phyloP scores from a whole-genome alignment of 1,284 basidiomycete species.

The Inonotus hispidus region DNA sequence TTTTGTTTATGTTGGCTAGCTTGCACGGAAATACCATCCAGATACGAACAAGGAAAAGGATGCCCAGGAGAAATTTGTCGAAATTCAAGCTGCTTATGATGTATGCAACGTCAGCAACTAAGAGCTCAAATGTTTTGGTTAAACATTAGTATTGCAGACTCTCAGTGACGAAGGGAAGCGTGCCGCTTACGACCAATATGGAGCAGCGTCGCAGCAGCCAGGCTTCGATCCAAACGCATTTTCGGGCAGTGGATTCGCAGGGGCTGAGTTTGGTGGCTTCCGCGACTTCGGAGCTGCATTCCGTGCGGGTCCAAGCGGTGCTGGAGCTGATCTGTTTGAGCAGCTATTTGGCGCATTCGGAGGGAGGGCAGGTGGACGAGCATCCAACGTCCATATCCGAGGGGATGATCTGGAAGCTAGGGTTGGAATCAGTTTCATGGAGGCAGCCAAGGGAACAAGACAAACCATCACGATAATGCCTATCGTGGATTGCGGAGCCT shows the following conservation, averaged over 20 bases:
- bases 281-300: slow-evolving; percentile 68
- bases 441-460: slow-evolving; percentile 88
- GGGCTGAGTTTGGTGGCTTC: slow-evolving; percentile 64
- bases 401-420: slow-evolving; percentile 86
- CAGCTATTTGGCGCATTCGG: slow-evolving; percentile 76
- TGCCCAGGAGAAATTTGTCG: slow-evolving; percentile 91
- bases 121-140: slow-evolving; percentile 9
- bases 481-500: slow-evolving; percentile 80
- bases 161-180: slow-evolving; percentile 94
- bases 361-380: slow-evolving; percentile 42
- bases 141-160: slow-evolving; percentile 44
- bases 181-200: slow-evolving; percentile 90
- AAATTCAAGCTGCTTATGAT: slow-evolving; percentile 97
- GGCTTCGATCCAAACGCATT: slow-evolving; percentile 91
- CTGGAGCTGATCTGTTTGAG: slow-evolving; percentile 78
- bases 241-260: slow-evolving; percentile 42
- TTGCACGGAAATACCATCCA: slow-evolving; percentile 97
- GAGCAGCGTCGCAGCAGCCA: slow-evolving; percentile 88
- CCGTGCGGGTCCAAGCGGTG: slow-evolving; percentile 44
- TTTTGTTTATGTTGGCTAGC: slow-evolving; percentile 39
- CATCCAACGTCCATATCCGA: slow-evolving; percentile 48
- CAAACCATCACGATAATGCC: slow-evolving; percentile 77
- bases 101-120: slow-evolving; percentile 42
- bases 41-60: slow-evolving; percentile 93
- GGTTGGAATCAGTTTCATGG: slow-evolving; percentile 81